These are phyloP conservation scores for Rutstroemia sp. DNA, from an alignment of 2,329 filamentous ascomycete genomes.

Conservation along the genomic window DNA sequence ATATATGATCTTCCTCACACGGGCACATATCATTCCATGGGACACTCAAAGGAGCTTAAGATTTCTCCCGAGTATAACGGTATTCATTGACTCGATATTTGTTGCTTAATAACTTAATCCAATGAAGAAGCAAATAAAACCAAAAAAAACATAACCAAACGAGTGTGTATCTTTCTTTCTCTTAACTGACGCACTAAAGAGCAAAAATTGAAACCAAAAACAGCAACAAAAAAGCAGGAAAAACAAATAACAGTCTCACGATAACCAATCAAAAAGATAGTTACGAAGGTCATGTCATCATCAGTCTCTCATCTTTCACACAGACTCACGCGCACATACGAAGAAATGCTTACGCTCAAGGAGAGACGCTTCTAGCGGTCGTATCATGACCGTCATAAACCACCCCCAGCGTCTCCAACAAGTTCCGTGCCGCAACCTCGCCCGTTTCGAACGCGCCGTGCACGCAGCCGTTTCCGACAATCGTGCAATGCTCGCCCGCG, in stretches of 20 bases:
- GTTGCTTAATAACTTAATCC: too few species aligned
- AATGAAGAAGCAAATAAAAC: too few species aligned
- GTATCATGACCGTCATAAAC: slow-evolving; percentile 29
- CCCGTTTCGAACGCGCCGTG: slow-evolving; percentile 38
- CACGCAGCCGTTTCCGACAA: slow-evolving; percentile 36
- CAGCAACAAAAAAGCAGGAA: neutral
- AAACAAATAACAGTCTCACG: slow-evolving; percentile 3
- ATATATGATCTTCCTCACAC: too few species aligned
- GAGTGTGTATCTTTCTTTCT: too few species aligned
- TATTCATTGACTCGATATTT: too few species aligned
- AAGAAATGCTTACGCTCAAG: slow-evolving; percentile 5
- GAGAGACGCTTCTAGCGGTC: slow-evolving; percentile 17
- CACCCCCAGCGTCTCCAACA: slow-evolving; percentile 32
- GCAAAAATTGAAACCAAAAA: neutral
- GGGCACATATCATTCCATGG: too few species aligned
- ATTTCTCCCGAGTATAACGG: too few species aligned
- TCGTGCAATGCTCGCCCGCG: slow-evolving; percentile 35
- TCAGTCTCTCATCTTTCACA: neutral
- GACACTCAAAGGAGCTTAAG: too few species aligned
- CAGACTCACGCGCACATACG: neutral
- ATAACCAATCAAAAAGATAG: slow-evolving; percentile 3
- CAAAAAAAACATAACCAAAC: too few species aligned
- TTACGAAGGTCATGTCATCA: slow-evolving; percentile 8
- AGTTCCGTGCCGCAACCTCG: slow-evolving; percentile 34
- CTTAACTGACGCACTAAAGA: neutral